phyloP scores from a whole-genome alignment of 768 basidiomycete genomes.

The Exidia glandulosa region DNA sequence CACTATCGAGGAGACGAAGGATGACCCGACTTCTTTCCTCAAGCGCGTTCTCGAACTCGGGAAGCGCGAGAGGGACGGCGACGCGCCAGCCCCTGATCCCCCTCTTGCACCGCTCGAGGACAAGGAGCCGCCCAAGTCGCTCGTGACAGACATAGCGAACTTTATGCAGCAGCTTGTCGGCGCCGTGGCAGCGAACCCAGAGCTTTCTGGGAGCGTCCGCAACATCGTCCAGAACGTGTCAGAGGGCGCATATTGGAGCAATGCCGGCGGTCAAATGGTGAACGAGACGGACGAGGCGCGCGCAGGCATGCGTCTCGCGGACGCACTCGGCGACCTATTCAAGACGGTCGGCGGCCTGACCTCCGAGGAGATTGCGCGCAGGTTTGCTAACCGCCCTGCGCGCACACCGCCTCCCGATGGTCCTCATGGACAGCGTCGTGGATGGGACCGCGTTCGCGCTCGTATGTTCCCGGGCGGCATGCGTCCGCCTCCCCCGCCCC shows the following conservation, averaged over 20 bases:
- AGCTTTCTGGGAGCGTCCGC: conserved; percentile 55
- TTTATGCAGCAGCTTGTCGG: conserved; percentile 45
- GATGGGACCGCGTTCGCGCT: not conserved
- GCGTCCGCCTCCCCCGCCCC: not conserved
- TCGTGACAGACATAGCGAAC: conserved; percentile 53
- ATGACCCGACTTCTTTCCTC: not conserved
- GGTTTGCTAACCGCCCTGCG: not conserved
- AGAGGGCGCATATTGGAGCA: conserved; percentile 57
- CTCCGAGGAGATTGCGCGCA: not conserved
- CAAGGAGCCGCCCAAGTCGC: conserved; percentile 26
- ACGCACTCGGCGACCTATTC: conserved; percentile 1
- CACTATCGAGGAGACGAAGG: not conserved
- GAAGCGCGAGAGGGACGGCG: not conserved
- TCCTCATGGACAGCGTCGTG: not conserved
- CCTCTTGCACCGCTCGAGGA: conserved; percentile 35
- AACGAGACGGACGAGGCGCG: not conserved
- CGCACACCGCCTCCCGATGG: not conserved
- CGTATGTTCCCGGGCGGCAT: not conserved
- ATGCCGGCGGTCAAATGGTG: conserved; percentile 23
- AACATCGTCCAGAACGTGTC: conserved; percentile 51
- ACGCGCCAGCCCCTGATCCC: conserved; percentile 29
- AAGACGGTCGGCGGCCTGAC: not conserved
- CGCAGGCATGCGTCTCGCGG: conserved; percentile 1
- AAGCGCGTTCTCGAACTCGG: not conserved
- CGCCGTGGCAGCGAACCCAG: conserved; percentile 56